Evolutionary conservation across 257 asterid species (phyloP), one percentile per base, ranked within the genome.

Genomic region (Eucommia ulmoides): DNA sequence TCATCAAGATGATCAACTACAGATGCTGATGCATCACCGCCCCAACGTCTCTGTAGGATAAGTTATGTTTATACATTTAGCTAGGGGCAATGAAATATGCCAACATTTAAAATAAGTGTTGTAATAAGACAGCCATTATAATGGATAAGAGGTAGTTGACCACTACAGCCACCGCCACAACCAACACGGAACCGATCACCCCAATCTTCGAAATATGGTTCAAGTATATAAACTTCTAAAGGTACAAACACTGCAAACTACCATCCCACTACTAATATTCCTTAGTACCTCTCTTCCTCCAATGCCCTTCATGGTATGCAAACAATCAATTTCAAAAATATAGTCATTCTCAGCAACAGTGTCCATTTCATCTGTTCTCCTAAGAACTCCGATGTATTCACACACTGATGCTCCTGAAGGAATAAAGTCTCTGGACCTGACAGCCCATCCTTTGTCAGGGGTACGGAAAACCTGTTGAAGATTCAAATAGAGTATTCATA

Each of bases 361-460:
- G 58, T 74, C 74, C 14, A 81, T 38, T 8, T 77, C 84, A 22
- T 55, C 72, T 0, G 83, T 75, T 64, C 70, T 68, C 59, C 63
- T 84, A 8, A 88, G 73, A 24, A 67, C 55, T 15, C 95, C 97
- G 25, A 78, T 75, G 51, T 88, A 88, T 58, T 88, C 97, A 45
- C 97, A 88, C 20, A 88, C 58, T 1, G 94, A 84, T 25, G 94
- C 78, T 20, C 95, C 97, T 4, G 87, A 72, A 38, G 95, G 94
- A 23, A 88, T 88, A 57, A 69, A 68, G 41, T 88, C 97, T 94
- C 95, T 84, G 3, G 93, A 84, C 53, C 94, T 68, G 17, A 88
- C 94, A 25, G 89, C 97, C 97, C 97, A 84, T 19, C 97, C 97
- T 71, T 67, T 88, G 45, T 73, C 74, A 20, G 88, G 79, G 7